Conservation (phyloP, 169 alveolate species). For the Pseudocohnilembus persalinus region DNA sequence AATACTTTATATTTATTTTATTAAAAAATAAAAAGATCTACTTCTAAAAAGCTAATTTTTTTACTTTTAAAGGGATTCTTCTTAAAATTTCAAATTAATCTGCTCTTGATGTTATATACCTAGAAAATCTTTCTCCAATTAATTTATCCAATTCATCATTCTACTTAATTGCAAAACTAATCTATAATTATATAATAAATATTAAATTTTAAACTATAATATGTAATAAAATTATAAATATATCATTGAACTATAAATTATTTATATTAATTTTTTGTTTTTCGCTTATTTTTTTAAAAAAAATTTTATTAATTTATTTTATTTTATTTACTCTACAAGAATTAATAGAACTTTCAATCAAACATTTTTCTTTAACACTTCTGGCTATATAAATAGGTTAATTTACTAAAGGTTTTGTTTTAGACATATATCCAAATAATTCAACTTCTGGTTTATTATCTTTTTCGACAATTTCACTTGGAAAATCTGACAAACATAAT, state of each 20-base stretch:
- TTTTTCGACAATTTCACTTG: conserved; percentile 48
- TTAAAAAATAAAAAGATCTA: neutral
- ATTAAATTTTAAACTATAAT: too few relatives aligned
- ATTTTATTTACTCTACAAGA: conserved; percentile 39
- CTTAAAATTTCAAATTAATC: conserved; percentile 51
- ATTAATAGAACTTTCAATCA: conserved; percentile 45
- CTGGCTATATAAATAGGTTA: conserved; percentile 44
- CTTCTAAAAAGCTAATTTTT: neutral
- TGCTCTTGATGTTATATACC: conserved; percentile 39
- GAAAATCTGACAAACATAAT: conserved; percentile 29
- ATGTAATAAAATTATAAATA: too few relatives aligned
- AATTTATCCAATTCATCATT: conserved; percentile 38
- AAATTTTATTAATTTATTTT: neutral
- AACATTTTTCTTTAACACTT: conserved; percentile 46
- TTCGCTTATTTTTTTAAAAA: neutral
- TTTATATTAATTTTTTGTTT: too few relatives aligned
- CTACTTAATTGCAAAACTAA: conserved; percentile 33
- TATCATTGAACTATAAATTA: too few relatives aligned
- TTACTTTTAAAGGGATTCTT: conserved; percentile 31
- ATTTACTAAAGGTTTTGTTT: conserved; percentile 25
- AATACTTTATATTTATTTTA: neutral
- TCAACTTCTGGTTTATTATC: conserved; percentile 51
- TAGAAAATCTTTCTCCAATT: conserved; percentile 40
- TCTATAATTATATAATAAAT: conserved; percentile 4
- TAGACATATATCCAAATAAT: conserved; percentile 36